Percentiles rank a stretch among this genome's conserved stretches.
Evolutionary conservation across 148 eudicot genomes (phyloP).

Genomic region (Euryodendron excelsum): DNA sequence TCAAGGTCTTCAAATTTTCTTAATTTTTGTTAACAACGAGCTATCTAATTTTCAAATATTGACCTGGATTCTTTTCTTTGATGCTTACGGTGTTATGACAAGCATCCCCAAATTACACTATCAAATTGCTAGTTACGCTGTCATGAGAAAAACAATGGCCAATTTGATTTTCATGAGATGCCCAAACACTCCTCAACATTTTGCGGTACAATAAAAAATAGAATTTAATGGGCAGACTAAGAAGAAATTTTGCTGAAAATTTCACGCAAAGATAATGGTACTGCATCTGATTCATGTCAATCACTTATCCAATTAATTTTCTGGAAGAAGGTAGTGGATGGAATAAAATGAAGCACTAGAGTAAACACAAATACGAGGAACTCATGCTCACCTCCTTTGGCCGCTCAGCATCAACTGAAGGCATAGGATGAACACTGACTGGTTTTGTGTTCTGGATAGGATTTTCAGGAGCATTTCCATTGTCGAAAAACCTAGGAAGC

Average conservation of each 20-base stretch:
- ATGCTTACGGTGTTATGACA: neutral
- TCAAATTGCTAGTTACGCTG: neutral
- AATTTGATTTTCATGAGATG: neutral
- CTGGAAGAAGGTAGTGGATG: neutral
- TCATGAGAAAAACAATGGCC: neutral
- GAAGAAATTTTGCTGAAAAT: neutral
- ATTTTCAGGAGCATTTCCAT: constrained; percentile 34
- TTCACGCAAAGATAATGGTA: neutral
- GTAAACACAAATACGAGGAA: neutral
- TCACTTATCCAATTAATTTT: neutral
- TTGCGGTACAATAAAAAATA: neutral
- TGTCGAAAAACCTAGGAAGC: constrained; percentile 31
- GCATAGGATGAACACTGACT: constrained; percentile 48
- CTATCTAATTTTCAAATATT: too few relatives aligned
- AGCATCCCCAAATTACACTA: neutral
- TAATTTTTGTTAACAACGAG: too few relatives aligned
- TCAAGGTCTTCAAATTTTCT: too few relatives aligned
- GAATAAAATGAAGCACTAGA: neutral
- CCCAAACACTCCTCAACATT: neutral
- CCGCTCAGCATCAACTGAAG: constrained; percentile 38
- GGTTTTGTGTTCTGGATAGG: constrained; percentile 33
- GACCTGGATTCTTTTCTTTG: neutral
- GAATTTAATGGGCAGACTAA: neutral
- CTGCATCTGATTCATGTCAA: neutral
- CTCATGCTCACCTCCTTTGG: constrained; percentile 42